Conservation (phyloP, 305 asterid species). For the Fraxinus sp. region DNA sequence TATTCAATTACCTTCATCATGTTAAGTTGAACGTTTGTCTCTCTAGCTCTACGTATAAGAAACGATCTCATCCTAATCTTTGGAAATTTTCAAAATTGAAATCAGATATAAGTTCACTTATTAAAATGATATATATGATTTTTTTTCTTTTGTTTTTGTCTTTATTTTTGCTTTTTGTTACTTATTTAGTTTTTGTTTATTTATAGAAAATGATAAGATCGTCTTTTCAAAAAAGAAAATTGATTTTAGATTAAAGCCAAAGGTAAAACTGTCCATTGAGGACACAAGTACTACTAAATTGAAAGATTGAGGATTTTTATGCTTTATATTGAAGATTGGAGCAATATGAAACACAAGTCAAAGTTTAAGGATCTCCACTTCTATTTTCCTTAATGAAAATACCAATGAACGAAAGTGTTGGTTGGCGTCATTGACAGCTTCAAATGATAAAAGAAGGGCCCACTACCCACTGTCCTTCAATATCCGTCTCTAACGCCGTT, state of each 20-base stretch:
- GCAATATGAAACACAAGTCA: background rate
- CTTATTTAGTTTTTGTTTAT: background rate
- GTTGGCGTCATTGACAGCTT: background rate
- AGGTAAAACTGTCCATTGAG: background rate
- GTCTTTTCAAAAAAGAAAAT: background rate
- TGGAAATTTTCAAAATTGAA: background rate
- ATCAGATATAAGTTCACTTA: background rate
- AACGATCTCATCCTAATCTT: background rate
- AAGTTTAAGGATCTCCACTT: background rate
- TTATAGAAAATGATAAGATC: background rate
- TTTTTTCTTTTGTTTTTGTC: background rate
- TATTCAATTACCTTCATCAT: background rate
- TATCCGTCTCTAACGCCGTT: conserved; percentile 29
- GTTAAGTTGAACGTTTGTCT: background rate
- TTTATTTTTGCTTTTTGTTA: too few relatives aligned
- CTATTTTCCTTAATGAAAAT: background rate
- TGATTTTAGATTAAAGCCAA: background rate
- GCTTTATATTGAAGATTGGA: background rate
- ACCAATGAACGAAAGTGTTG: background rate
- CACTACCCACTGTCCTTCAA: background rate
- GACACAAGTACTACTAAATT: background rate
- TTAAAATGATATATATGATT: background rate
- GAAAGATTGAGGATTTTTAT: background rate
- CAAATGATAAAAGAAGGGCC: conserved; percentile 19
- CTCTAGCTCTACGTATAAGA: background rate